These are phyloP conservation scores for Malus orientalis DNA, from an alignment of 306 rosid species.

Conservation along the genomic window DNA sequence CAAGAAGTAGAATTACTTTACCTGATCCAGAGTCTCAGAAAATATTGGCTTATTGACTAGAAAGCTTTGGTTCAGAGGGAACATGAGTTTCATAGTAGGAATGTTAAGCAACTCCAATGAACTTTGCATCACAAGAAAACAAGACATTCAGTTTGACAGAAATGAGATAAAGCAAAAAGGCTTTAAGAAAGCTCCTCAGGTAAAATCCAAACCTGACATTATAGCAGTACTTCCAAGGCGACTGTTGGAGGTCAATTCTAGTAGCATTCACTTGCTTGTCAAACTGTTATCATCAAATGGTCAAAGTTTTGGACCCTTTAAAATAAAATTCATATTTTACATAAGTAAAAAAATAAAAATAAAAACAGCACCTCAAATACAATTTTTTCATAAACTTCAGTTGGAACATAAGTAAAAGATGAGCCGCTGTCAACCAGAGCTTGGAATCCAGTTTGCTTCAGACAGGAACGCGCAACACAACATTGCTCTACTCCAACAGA, in stretches of 20 bases:
- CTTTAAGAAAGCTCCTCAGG: neutral
- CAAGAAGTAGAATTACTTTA: neutral
- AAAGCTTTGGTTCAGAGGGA: conserved; percentile 40
- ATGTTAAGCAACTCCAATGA: conserved; percentile 23
- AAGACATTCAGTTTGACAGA: conserved; percentile 11
- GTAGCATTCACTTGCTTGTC: conserved; percentile 46
- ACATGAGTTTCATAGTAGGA: conserved; percentile 34
- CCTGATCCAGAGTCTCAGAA: conserved; percentile 14
- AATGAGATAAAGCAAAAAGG: neutral
- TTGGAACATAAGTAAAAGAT: conserved; percentile 56
- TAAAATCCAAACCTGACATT: conserved; percentile 33
- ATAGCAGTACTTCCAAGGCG: conserved; percentile 51
- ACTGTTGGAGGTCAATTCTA: conserved; percentile 11
- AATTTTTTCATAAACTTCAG: conserved; percentile 27
- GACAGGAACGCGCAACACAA: conserved; percentile 50
- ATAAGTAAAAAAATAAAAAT: neutral
- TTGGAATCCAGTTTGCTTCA: conserved; percentile 28
- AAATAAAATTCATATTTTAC: neutral
- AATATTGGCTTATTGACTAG: conserved; percentile 35
- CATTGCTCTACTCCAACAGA: conserved; percentile 41
- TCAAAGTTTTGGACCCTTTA: conserved; percentile 5
- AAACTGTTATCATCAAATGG: conserved; percentile 38
- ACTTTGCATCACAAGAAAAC: conserved; percentile 22
- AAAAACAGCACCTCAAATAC: conserved; percentile 36
- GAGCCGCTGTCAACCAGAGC: conserved; percentile 51